phyloP scores from a whole-genome alignment of 345 rosid genomes.

The Turnera subulata region DNA sequence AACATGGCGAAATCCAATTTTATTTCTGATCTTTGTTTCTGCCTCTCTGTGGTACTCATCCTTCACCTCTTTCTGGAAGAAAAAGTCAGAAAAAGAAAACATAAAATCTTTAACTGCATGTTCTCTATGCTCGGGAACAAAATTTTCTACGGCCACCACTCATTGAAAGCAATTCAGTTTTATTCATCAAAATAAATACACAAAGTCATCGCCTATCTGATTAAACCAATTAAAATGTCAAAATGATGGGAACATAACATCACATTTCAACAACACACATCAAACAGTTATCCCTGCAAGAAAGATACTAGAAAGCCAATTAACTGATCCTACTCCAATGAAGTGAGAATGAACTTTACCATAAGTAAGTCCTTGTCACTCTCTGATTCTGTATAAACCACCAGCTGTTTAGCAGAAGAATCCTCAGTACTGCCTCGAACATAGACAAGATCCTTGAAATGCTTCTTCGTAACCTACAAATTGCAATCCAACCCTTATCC shows the following conservation, averaged over 20 bases:
- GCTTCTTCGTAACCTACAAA: conserved; percentile 53
- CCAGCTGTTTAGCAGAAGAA: conserved; percentile 36
- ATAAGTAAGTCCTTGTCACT: conserved; percentile 51
- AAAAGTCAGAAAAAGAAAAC: neutral
- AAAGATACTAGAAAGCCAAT: conserved; percentile 6
- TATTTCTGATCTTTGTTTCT: conserved; percentile 55
- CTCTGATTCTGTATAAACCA: conserved; percentile 67
- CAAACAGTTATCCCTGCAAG: neutral
- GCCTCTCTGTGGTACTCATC: conserved; percentile 46
- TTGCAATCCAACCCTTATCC: neutral
- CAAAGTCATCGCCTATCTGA: too few species aligned
- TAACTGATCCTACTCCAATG: neutral
- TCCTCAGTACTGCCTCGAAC: conserved; percentile 36
- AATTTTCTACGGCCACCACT: too few species aligned
- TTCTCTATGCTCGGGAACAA: too few species aligned
- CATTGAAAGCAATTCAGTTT: too few species aligned
- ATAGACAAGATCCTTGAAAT: conserved; percentile 70
- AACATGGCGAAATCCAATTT: conserved; percentile 84
- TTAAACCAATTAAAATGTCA: too few species aligned
- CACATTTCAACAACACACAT: too few species aligned
- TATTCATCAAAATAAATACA: too few species aligned
- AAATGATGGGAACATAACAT: too few species aligned
- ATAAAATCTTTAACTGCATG: too few species aligned
- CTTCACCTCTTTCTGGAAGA: conserved; percentile 63
- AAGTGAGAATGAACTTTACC: conserved; percentile 42